These are phyloP conservation scores for Centella asiatica DNA, from an alignment of 129 eudicot genomes.

Conservation along the genomic window DNA sequence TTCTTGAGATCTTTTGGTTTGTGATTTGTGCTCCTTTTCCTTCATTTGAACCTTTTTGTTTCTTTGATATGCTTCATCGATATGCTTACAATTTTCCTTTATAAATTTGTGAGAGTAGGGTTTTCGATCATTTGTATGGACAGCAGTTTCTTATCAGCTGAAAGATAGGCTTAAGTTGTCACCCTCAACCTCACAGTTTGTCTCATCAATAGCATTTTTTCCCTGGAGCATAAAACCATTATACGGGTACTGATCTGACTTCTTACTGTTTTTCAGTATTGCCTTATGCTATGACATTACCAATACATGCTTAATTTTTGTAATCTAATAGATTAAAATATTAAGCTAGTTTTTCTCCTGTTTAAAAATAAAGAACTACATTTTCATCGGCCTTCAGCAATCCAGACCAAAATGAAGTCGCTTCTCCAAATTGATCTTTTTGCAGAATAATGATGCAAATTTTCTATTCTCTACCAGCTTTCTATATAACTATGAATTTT, in stretches of 20 bases:
- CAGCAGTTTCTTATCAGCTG: conserved; percentile 91
- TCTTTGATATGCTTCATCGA: not conserved
- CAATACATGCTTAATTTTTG: not conserved
- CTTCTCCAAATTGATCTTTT: too few species aligned
- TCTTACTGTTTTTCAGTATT: not conserved
- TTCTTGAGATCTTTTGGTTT: not conserved
- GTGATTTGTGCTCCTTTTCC: conserved; percentile 13
- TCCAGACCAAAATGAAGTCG: too few species aligned
- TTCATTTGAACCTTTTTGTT: conserved; percentile 9
- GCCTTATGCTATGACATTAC: not conserved
- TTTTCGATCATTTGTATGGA: conserved; percentile 95
- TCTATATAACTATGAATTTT: too few species aligned
- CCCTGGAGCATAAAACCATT: conserved; percentile 99
- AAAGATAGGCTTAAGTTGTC: conserved; percentile 80
- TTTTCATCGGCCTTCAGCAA: too few species aligned
- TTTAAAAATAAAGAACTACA: not conserved
- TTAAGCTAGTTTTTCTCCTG: not conserved
- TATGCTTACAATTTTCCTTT: conserved; percentile 8
- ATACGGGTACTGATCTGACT: conserved; percentile 63
- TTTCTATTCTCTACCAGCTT: too few species aligned
- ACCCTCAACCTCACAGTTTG: conserved; percentile 97
- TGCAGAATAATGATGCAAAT: too few species aligned
- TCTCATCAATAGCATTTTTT: conserved; percentile 74
- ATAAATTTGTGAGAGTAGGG: conserved; percentile 49
- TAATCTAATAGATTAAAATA: not conserved